Percentiles rank a stretch among this genome's conserved stretches.
Evolutionary conservation across 495 filamentous ascomycete species (phyloP).

Genomic region (Talaromyces nanjingensis): DNA sequence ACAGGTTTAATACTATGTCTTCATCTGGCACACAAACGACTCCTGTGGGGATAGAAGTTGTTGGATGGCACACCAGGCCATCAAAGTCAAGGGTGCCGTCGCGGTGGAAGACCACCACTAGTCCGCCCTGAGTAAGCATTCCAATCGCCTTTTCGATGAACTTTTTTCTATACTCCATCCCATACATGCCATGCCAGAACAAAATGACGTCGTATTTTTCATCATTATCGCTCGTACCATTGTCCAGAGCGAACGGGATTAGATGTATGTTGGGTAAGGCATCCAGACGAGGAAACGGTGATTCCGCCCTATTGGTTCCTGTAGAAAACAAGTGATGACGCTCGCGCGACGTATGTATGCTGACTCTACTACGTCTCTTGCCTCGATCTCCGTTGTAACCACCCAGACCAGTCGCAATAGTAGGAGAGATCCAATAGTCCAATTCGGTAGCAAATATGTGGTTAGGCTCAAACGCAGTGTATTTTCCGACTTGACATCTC

Average conservation of each 20-base stretch:
- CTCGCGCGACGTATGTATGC: conserved; percentile 49
- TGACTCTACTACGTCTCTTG: conserved; percentile 38
- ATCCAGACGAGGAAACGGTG: conserved; percentile 44
- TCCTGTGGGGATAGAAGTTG: conserved; percentile 45
- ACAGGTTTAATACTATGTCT: conserved; percentile 43
- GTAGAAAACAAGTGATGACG: conserved; percentile 44
- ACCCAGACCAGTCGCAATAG: no score
- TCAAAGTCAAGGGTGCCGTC: conserved; percentile 35
- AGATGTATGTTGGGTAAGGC: conserved; percentile 34
- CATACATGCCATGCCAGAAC: conserved; percentile 61
- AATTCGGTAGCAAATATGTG: conserved; percentile 39
- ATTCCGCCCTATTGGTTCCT: conserved; percentile 14
- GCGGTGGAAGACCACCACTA: conserved; percentile 52
- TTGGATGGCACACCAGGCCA: conserved; percentile 46
- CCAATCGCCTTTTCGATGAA: conserved; percentile 43
- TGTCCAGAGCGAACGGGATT: conserved; percentile 34
- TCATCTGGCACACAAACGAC: conserved; percentile 38
- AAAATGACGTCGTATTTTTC: conserved; percentile 49
- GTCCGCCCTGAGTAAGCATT: conserved; percentile 43
- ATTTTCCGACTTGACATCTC: conserved; percentile 41
- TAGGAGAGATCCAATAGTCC: conserved; percentile 35
- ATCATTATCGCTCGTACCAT: conserved; percentile 19
- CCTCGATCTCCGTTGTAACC: no score
- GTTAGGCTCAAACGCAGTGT: conserved; percentile 53
- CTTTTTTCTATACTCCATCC: conserved; percentile 44